Percentiles rank a stretch among this genome's conserved stretches.
Evolutionary conservation across 2,329 filamentous ascomycete species (phyloP).

Genomic region (Fusarium clavum): DNA sequence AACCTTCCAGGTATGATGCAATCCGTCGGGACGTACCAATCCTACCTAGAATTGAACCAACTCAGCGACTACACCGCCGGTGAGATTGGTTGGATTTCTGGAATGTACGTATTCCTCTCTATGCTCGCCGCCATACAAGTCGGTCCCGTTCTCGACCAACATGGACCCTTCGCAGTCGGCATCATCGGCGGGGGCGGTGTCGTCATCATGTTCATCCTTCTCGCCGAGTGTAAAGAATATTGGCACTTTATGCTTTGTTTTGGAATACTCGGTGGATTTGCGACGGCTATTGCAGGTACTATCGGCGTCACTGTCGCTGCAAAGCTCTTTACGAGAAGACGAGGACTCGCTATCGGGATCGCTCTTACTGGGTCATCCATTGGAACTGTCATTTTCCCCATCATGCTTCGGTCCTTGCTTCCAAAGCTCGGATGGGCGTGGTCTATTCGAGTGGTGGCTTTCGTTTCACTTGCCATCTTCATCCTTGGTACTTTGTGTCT

Average conservation of each 20-base stretch:
- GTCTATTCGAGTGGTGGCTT: conserved; percentile 5
- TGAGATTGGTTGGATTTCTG: conserved; percentile 11
- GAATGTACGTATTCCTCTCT: conserved; percentile 16
- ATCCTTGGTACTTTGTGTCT: background rate
- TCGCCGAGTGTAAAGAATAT: conserved; percentile 7
- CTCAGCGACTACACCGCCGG: conserved; percentile 12
- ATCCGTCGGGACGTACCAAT: conserved; percentile 17
- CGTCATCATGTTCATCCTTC: conserved; percentile 3
- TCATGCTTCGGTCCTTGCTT: conserved; percentile 10
- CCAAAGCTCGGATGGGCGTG: conserved; percentile 9
- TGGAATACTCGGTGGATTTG: conserved; percentile 1
- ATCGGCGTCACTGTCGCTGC: conserved; percentile 16
- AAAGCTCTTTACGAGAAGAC: conserved; percentile 7
- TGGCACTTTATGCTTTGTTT: conserved; percentile 19
- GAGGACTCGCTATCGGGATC: conserved; percentile 12
- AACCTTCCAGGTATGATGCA: conserved; percentile 16
- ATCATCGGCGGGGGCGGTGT: background rate
- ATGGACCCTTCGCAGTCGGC: background rate
- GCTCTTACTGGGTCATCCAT: conserved; percentile 2
- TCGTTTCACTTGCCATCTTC: conserved; percentile 9
- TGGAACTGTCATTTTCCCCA: conserved; percentile 15
- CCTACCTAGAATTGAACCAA: conserved; percentile 19
- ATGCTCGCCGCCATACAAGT: conserved; percentile 15
- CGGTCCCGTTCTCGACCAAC: conserved; percentile 10
- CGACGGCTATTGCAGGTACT: conserved; percentile 6